phyloP scores from a whole-genome alignment of 352 stramenopile species.

The Pilasporangium apinafurcum region DNA sequence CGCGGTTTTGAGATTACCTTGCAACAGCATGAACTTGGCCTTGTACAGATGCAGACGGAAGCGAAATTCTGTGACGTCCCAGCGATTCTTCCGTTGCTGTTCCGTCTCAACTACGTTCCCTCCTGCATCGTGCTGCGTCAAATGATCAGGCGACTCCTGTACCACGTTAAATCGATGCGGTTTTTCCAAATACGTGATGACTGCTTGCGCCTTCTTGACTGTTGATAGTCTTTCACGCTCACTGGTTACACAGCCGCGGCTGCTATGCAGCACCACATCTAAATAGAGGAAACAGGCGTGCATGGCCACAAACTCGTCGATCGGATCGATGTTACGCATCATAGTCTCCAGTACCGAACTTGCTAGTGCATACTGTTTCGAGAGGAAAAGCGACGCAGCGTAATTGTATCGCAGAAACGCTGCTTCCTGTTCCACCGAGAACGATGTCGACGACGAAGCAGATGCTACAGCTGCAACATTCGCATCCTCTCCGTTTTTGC shows the following conservation, averaged over 20 bases:
- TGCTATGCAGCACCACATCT: constrained; percentile 89
- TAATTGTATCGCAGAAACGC: constrained; percentile 90
- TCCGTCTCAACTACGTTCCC: constrained; percentile 35
- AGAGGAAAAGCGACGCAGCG: constrained; percentile 77
- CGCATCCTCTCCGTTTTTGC: constrained; percentile 14
- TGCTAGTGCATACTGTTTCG: constrained; percentile 88
- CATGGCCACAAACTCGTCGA: constrained; percentile 90
- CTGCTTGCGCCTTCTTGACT: constrained; percentile 80
- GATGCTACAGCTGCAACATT: too few relatives aligned
- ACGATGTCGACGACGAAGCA: too few relatives aligned
- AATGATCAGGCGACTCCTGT: constrained; percentile 31
- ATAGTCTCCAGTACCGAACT: constrained; percentile 80
- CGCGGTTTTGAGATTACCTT: constrained; percentile 82
- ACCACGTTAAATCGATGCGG: constrained; percentile 86
- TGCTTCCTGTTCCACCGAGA: constrained; percentile 78
- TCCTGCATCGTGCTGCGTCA: constrained; percentile 20
- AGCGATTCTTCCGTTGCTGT: constrained; percentile 48
- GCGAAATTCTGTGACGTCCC: constrained; percentile 81
- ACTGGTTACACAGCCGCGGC: constrained; percentile 72
- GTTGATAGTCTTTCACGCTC: constrained; percentile 63
- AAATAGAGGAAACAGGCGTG: constrained; percentile 92
- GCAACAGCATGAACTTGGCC: constrained; percentile 86
- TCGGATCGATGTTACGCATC: constrained; percentile 85
- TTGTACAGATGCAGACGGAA: constrained; percentile 91
- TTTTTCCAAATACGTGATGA: constrained; percentile 88